These are phyloP conservation scores for Phaeoacremonium minimum DNA, from an alignment of 2,329 filamentous ascomycete species.

Conservation along the genomic window DNA sequence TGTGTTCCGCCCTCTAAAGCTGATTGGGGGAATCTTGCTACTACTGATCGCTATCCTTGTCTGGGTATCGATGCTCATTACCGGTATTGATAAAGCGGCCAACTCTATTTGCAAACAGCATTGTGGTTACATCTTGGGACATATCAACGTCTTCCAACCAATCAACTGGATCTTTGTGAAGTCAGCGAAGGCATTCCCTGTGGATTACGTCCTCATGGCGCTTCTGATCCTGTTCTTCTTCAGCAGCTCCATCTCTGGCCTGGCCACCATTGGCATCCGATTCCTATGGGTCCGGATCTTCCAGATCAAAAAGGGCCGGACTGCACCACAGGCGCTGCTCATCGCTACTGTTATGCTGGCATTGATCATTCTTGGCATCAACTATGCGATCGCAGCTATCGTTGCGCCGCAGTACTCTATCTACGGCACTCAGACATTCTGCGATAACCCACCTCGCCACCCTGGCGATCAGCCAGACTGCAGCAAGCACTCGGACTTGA, in stretches of 20 bases:
- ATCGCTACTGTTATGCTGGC: constrained; percentile 88
- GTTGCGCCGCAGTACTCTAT: constrained; percentile 94
- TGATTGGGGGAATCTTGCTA: constrained; percentile 77
- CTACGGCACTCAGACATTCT: constrained; percentile 93
- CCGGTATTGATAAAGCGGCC: constrained; percentile 90
- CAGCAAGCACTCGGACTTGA: constrained; percentile 61
- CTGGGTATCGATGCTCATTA: constrained; percentile 92
- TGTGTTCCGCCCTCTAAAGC: constrained; percentile 81
- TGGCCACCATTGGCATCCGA: constrained; percentile 84
- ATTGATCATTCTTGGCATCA: constrained; percentile 83
- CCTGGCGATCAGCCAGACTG: constrained; percentile 72
- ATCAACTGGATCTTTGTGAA: constrained; percentile 86
- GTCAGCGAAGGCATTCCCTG: constrained; percentile 77
- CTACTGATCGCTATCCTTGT: constrained; percentile 70
- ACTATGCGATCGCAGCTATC: constrained; percentile 89
- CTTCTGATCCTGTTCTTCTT: constrained; percentile 85
- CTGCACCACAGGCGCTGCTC: constrained; percentile 85
- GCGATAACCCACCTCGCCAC: constrained; percentile 63
- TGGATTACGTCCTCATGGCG: constrained; percentile 89
- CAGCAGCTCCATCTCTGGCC: constrained; percentile 78
- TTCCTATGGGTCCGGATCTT: constrained; percentile 96
- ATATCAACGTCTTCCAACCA: constrained; percentile 89
- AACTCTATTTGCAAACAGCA: constrained; percentile 88
- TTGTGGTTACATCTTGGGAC: constrained; percentile 87
- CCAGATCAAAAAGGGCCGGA: constrained; percentile 83